Conservation (phyloP, 768 basidiomycete species). For the Nidula microcarpa region DNA sequence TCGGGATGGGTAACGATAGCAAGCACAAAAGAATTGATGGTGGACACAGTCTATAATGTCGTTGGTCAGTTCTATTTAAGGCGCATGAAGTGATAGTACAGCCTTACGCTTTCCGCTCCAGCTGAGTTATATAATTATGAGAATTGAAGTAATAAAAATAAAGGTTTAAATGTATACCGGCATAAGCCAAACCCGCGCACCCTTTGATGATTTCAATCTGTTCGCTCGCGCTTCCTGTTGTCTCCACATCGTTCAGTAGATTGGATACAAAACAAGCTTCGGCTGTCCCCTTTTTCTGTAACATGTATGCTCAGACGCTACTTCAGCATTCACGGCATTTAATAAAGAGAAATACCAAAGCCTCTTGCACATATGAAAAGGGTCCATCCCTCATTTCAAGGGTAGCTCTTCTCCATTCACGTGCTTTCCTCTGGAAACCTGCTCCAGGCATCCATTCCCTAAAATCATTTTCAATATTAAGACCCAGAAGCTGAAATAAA, state of each 20-base stretch:
- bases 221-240: conserved; percentile 12
- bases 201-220: conserved; percentile 26
- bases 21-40: conserved; percentile 29
- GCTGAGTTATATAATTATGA: conserved; percentile 15
- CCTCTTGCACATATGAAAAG: conserved; percentile 29
- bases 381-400: conserved; percentile 46
- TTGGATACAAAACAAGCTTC: conserved; percentile 29
- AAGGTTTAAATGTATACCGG: conserved; percentile 16
- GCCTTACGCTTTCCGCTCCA: conserved; percentile 37
- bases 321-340: neutral
- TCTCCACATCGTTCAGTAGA: conserved; percentile 19
- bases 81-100: neutral
- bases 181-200: conserved; percentile 35
- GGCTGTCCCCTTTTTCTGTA: conserved; percentile 27
- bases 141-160: neutral
- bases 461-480: neutral
- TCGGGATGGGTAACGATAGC: conserved; percentile 32
- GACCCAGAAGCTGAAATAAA: neutral
- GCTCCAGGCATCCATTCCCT: conserved; percentile 51
- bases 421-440: conserved; percentile 46
- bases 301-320: neutral
- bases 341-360: conserved; percentile 26
- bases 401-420: conserved; percentile 44
- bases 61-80: neutral
- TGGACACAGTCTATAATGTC: conserved; percentile 24